Percentiles rank a stretch among this genome's conserved stretches.
Evolutionary conservation across 2,329 filamentous ascomycete genomes (phyloP).

Genomic region (Aspergillus pseudonomiae): DNA sequence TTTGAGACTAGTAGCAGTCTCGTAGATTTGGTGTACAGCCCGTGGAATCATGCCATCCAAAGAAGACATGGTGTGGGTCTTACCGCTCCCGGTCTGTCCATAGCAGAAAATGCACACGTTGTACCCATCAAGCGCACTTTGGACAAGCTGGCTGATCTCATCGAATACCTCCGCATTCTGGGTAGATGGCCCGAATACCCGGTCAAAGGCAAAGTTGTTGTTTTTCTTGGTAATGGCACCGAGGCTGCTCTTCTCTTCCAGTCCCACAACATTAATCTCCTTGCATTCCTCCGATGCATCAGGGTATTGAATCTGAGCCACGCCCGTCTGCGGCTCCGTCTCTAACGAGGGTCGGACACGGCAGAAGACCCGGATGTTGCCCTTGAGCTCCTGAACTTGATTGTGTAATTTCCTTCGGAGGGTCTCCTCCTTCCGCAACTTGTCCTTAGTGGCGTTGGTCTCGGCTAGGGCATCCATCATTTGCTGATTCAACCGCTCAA

Average conservation of each 20-base stretch:
- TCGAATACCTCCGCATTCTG: conserved; percentile 88
- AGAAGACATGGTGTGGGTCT: conserved; percentile 95
- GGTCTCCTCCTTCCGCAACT: conserved; percentile 88
- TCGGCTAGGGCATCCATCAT: conserved; percentile 75
- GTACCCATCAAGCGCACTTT: conserved; percentile 94
- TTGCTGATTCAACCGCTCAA: conserved; percentile 76
- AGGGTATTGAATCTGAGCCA: conserved; percentile 77
- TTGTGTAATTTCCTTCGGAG: conserved; percentile 91
- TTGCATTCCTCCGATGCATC: conserved; percentile 79
- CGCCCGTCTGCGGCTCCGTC: conserved; percentile 59
- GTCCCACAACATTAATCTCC: conserved; percentile 81
- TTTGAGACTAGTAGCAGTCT: conserved; percentile 77
- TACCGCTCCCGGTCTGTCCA: conserved; percentile 94
- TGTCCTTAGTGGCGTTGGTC: conserved; percentile 73
- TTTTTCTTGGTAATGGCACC: conserved; percentile 76
- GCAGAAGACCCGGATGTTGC: conserved; percentile 98
- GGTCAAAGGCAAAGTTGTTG: conserved; percentile 87
- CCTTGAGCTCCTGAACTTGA: conserved; percentile 95
- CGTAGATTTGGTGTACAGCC: conserved; percentile 91
- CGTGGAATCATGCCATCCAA: conserved; percentile 92
- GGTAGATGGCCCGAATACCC: conserved; percentile 78
- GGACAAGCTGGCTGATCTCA: conserved; percentile 94
- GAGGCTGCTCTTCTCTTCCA: conserved; percentile 80
- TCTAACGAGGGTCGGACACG: conserved; percentile 78
- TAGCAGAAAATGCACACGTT: conserved; percentile 99